Evolutionary conservation across 2,329 filamentous ascomycete species (phyloP).

Genomic region (Remersonia thermophila): DNA sequence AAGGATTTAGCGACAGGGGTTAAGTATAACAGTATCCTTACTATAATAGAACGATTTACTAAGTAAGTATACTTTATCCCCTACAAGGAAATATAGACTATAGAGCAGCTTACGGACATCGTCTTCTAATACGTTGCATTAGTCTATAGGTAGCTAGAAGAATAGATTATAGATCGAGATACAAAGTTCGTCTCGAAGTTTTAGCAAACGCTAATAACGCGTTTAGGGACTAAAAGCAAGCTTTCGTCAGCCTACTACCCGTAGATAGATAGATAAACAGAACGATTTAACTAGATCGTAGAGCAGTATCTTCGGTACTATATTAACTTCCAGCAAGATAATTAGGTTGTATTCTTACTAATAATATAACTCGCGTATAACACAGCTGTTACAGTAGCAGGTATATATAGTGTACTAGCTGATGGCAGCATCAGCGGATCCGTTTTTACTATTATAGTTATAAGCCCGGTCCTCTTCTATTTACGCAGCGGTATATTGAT

Average conservation of each 20-base stretch:
- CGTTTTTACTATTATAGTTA: too few relatives aligned
- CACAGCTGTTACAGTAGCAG: too few relatives aligned
- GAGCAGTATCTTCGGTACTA: constrained; percentile 9
- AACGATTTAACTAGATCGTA: constrained; percentile 8
- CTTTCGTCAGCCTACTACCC: constrained; percentile 6
- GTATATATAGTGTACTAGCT: too few relatives aligned
- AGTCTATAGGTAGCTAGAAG: background rate
- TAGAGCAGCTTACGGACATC: constrained; percentile 5
- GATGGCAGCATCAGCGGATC: too few relatives aligned
- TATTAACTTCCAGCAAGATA: constrained; percentile 11
- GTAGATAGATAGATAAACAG: constrained; percentile 9
- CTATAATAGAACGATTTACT: constrained; percentile 6
- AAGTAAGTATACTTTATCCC: constrained; percentile 8
- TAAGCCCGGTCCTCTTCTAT: too few relatives aligned
- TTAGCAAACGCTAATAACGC: constrained; percentile 6
- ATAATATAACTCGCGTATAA: constrained; percentile 13
- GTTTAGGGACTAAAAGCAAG: constrained; percentile 3
- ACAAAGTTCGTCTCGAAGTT: constrained; percentile 11
- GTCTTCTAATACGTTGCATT: constrained; percentile 1
- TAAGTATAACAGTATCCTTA: constrained; percentile 6
- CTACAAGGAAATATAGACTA: constrained; percentile 2
- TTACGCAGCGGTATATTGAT: too few relatives aligned
- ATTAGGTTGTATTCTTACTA: constrained; percentile 11
- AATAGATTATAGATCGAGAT: constrained; percentile 8
- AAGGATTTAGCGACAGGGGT: constrained; percentile 1